phyloP scores from a whole-genome alignment of 176 grass and related monocot genomes.

The Otatea glauca region DNA sequence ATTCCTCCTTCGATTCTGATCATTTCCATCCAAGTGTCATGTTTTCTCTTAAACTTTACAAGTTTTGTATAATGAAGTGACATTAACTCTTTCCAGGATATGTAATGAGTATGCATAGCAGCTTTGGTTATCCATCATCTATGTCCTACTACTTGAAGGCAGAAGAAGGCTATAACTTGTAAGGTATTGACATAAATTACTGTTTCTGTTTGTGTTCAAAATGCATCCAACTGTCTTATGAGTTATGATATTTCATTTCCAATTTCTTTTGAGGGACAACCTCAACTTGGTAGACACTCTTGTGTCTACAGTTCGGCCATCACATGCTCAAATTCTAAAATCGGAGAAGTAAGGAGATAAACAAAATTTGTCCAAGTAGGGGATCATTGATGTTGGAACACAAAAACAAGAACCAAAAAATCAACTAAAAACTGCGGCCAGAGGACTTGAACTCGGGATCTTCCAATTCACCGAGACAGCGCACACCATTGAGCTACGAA shows the following conservation, averaged over 20 bases:
- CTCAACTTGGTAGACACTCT: conserved; percentile 21
- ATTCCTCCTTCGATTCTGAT: too few species aligned
- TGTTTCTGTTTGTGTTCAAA: neutral
- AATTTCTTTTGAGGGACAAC: neutral
- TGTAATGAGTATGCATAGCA: neutral
- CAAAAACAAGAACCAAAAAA: too few species aligned
- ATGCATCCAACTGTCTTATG: neutral
- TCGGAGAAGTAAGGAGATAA: neutral
- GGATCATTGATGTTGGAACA: neutral
- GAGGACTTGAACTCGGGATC: too few species aligned
- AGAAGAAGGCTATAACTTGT: conserved; percentile 24
- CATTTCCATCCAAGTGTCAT: neutral
- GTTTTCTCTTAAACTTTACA: neutral
- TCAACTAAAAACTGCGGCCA: too few species aligned
- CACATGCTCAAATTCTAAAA: conserved; percentile 1
- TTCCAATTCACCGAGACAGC: too few species aligned
- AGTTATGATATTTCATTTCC: neutral
- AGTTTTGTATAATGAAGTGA: neutral
- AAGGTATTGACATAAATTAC: conserved; percentile 32
- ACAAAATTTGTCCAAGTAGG: neutral
- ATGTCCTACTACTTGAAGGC: neutral
- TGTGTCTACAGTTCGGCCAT: neutral
- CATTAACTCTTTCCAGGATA: conserved; percentile 32
- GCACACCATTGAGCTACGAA: too few species aligned
- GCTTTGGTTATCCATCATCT: neutral